These are phyloP conservation scores for Psilocybe azurescens DNA, from an alignment of 768 basidiomycete species.

Conservation along the genomic window DNA sequence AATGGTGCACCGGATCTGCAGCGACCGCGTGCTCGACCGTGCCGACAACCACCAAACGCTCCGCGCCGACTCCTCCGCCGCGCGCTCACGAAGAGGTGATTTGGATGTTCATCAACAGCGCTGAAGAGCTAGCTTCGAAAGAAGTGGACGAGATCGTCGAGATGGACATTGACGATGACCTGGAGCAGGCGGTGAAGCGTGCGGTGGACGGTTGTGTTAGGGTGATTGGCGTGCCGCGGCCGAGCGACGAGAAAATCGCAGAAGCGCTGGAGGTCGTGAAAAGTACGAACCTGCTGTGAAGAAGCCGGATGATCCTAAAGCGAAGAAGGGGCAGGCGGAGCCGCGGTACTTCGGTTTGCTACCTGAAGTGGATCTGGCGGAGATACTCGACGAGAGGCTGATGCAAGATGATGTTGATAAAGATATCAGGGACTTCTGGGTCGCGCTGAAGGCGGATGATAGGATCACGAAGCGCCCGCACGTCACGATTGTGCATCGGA, in stretches of 20 bases:
- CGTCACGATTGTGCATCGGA: constrained; percentile 84
- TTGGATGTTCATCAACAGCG: constrained; percentile 75
- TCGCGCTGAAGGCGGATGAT: constrained; percentile 42
- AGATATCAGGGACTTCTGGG: constrained; percentile 51
- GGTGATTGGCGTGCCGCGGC: constrained; percentile 58
- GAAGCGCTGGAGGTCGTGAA: constrained; percentile 55
- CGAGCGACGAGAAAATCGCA: constrained; percentile 58
- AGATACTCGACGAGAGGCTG: constrained; percentile 51
- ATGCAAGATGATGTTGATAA: constrained; percentile 33
- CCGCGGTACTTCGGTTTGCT: constrained; percentile 83
- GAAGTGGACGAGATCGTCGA: constrained; percentile 76
- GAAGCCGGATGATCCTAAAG: constrained; percentile 26
- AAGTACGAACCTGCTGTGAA: constrained; percentile 40
- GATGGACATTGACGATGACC: constrained; percentile 52
- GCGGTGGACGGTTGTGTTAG: constrained; percentile 63
- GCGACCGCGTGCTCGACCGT: constrained; percentile 72
- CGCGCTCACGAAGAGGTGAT: constrained; percentile 81
- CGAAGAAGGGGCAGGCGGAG: constrained; percentile 11
- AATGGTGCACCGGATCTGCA: constrained; percentile 75
- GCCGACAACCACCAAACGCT: constrained; percentile 90
- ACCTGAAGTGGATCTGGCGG: constrained; percentile 69
- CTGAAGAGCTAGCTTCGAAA: constrained; percentile 58
- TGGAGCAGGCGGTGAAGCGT: constrained; percentile 58
- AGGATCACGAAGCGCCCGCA: constrained; percentile 74
- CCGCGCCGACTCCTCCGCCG: constrained; percentile 47